These are phyloP conservation scores for Nicotiana sylvestris DNA, from an alignment of 257 asterid species.

Conservation along the genomic window DNA sequence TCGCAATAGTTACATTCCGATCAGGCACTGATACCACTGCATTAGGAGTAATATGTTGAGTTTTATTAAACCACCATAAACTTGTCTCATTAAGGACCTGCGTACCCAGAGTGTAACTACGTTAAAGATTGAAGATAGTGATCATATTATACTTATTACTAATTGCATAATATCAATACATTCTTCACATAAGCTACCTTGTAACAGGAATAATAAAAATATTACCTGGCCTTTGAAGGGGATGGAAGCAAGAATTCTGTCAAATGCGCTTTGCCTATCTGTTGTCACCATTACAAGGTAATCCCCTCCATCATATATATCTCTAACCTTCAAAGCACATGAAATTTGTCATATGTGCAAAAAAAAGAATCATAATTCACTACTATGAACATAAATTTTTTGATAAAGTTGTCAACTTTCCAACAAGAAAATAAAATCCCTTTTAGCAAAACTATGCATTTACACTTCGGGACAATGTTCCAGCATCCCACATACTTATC, in stretches of 20 bases:
- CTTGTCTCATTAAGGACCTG: slow-evolving; percentile 96
- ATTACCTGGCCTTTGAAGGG: slow-evolving; percentile 95
- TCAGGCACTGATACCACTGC: slow-evolving; percentile 83
- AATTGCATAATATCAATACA: background rate
- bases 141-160: background rate
- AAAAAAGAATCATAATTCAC: background rate
- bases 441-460: background rate
- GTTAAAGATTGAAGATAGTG: background rate
- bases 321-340: slow-evolving; percentile 62
- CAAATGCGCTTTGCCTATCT: slow-evolving; percentile 94
- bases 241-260: slow-evolving; percentile 87
- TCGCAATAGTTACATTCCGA: slow-evolving; percentile 87
- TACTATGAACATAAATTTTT: too few species aligned
- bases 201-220: background rate
- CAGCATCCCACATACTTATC: background rate
- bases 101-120: background rate
- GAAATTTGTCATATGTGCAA: background rate
- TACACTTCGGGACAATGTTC: background rate
- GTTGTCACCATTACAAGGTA: slow-evolving; percentile 85
- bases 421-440: background rate
- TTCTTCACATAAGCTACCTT: background rate
- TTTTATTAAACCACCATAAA: slow-evolving; percentile 85
- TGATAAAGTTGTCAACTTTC: background rate
- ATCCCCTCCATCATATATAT: slow-evolving; percentile 81
- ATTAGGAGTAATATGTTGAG: slow-evolving; percentile 79